Percentiles rank a stretch among this genome's conserved stretches.
Conservation (phyloP, 192 early-diverging fungal species). For the Diversispora epigaea region DNA sequence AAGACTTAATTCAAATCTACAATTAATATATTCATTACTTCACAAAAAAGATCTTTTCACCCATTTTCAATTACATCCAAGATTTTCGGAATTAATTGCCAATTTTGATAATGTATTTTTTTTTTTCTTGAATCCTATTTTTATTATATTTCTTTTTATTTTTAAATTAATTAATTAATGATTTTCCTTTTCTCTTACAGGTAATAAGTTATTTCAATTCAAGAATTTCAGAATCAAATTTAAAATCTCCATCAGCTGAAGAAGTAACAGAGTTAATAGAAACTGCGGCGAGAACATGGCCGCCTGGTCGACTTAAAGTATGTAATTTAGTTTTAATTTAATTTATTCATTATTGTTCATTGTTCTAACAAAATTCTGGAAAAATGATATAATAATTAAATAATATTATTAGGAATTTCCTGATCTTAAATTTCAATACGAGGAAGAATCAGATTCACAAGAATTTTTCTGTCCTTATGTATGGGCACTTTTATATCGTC, state of each 20-base stretch:
- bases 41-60: conserved; percentile 66
- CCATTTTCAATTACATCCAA: conserved; percentile 49
- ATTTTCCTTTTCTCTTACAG: conserved; percentile 20
- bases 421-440: conserved; percentile 69
- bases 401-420: conserved; percentile 38
- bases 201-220: conserved; percentile 65
- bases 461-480: conserved; percentile 71
- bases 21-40: conserved; percentile 69
- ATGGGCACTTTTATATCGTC: conserved; percentile 60
- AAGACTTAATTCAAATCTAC: conserved; percentile 62
- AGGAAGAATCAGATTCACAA: conserved; percentile 55
- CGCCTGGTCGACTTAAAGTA: conserved; percentile 52
- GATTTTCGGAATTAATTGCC: conserved; percentile 57
- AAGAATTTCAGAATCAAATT: conserved; percentile 61
- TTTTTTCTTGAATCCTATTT: neutral
- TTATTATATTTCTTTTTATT: neutral
- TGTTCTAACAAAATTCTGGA: no score
- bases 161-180: neutral
- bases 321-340: neutral
- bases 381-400: no score
- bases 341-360: no score
- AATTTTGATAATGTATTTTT: conserved; percentile 54
- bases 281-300: conserved; percentile 62
- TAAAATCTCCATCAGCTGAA: conserved; percentile 62
- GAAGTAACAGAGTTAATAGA: conserved; percentile 68